These are phyloP conservation scores for Exophiala lecanii-corni DNA, from an alignment of 2,329 filamentous ascomycete genomes.

Conservation along the genomic window DNA sequence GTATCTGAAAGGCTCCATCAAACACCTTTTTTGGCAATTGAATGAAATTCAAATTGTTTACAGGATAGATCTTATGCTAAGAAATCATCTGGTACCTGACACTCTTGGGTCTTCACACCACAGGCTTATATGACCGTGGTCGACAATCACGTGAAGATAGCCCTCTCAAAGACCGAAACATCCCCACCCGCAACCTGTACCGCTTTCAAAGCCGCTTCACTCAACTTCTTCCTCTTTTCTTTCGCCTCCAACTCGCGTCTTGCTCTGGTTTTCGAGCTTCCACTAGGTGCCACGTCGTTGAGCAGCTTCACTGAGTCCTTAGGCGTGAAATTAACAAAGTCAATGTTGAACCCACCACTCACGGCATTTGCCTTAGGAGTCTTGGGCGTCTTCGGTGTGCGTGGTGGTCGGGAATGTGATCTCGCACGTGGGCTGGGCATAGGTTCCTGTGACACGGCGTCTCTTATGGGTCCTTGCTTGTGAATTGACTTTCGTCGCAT, in stretches of 20 bases:
- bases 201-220: constrained; percentile 31
- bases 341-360: constrained; percentile 21
- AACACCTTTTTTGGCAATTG: too few species aligned
- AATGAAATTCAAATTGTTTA: too few species aligned
- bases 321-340: constrained; percentile 87
- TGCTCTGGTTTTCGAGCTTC: constrained; percentile 92
- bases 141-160: constrained; percentile 20
- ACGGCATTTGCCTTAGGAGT: constrained; percentile 31
- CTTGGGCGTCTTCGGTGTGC: constrained; percentile 28
- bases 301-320: constrained; percentile 73
- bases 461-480: constrained; percentile 35
- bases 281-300: constrained; percentile 84
- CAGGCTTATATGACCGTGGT: too few species aligned
- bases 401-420: constrained; percentile 21
- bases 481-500: constrained; percentile 37
- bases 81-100: too few species aligned
- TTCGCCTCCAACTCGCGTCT: constrained; percentile 79
- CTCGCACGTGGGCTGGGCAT: constrained; percentile 25
- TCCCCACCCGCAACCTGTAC: constrained; percentile 44
- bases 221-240: constrained; percentile 59
- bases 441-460: constrained; percentile 28
- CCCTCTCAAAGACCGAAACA: constrained; percentile 35
- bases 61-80: too few species aligned
- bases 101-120: background rate
- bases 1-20: too few species aligned